These are phyloP conservation scores for Bipolaris oryzae DNA, from an alignment of 2,329 filamentous ascomycete genomes.

Conservation along the genomic window DNA sequence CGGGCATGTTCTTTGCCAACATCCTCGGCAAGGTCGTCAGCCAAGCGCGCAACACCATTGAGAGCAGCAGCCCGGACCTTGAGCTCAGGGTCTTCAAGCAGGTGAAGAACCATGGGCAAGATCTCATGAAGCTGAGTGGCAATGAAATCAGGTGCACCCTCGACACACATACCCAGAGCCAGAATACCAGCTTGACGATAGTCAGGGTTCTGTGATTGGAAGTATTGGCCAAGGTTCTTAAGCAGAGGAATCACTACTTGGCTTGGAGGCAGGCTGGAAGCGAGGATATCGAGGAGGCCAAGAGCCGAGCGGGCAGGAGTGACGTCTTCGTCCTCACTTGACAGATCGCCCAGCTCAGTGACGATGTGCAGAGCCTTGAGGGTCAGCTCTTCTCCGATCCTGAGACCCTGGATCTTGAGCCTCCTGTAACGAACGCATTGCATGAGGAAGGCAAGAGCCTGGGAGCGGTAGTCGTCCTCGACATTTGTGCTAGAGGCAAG, in stretches of 20 bases:
- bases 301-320: constrained; percentile 86
- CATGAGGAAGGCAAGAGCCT: constrained; percentile 92
- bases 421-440: constrained; percentile 91
- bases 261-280: constrained; percentile 85
- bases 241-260: constrained; percentile 94
- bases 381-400: constrained; percentile 85
- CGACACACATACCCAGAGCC: constrained; percentile 89
- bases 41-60: constrained; percentile 84
- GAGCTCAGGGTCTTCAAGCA: constrained; percentile 83
- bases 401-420: constrained; percentile 91
- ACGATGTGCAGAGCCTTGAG: constrained; percentile 86
- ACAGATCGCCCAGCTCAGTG: constrained; percentile 80
- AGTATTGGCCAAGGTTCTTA: constrained; percentile 82
- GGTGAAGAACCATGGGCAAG: constrained; percentile 80
- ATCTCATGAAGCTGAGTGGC: constrained; percentile 88
- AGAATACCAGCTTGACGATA: constrained; percentile 90
- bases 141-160: constrained; percentile 96
- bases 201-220: constrained; percentile 73
- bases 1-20: constrained; percentile 83
- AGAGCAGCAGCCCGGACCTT: constrained; percentile 86
- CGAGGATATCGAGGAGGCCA: constrained; percentile 85
- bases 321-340: constrained; percentile 77
- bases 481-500: constrained; percentile 76
- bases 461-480: constrained; percentile 84
- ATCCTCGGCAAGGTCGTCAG: constrained; percentile 91